These are phyloP conservation scores for Russula sp. DNA, from an alignment of 768 basidiomycete genomes.

Conservation along the genomic window DNA sequence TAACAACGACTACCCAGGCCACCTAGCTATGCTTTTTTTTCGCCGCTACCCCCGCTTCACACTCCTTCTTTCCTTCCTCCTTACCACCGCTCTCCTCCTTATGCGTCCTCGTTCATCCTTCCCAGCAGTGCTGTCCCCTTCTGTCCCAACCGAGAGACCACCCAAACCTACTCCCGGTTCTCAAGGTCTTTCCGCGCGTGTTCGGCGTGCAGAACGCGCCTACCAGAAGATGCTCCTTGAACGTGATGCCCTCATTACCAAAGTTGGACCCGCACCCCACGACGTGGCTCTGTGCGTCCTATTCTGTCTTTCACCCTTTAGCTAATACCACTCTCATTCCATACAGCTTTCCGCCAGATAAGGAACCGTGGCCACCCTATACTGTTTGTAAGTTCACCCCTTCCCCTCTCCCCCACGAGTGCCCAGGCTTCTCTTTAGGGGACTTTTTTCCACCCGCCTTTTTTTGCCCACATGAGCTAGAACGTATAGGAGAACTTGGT, in stretches of 20 bases:
- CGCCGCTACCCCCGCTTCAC: conserved; percentile 21
- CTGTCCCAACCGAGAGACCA: background rate
- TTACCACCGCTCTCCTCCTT: conserved; percentile 15
- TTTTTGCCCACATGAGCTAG: conserved; percentile 37
- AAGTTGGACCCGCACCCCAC: conserved; percentile 15
- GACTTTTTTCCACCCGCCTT: conserved; percentile 42
- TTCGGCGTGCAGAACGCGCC: conserved; percentile 16
- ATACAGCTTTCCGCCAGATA: conserved; percentile 20
- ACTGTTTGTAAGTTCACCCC: conserved; percentile 15
- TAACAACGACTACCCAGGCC: background rate
- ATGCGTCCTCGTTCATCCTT: conserved; percentile 8
- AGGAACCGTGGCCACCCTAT: conserved; percentile 21
- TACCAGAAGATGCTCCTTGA: conserved; percentile 17
- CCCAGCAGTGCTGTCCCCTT: background rate
- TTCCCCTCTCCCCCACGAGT: no score
- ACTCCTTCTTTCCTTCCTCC: conserved; percentile 16
- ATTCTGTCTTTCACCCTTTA: background rate
- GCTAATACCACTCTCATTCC: background rate
- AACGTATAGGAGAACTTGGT: conserved; percentile 43
- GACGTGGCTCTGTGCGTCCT: conserved; percentile 13
- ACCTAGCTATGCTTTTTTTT: conserved; percentile 5
- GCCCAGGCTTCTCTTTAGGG: conserved; percentile 26
- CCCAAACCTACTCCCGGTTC: background rate
- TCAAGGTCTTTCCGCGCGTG: conserved; percentile 3
- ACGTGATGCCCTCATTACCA: conserved; percentile 17